A percentile compares a stretch with the other conserved stretches of the same genome.
Evolutionary conservation across 1,284 basidiomycete species (phyloP).

Genomic region (Pseudozyma pruni): DNA sequence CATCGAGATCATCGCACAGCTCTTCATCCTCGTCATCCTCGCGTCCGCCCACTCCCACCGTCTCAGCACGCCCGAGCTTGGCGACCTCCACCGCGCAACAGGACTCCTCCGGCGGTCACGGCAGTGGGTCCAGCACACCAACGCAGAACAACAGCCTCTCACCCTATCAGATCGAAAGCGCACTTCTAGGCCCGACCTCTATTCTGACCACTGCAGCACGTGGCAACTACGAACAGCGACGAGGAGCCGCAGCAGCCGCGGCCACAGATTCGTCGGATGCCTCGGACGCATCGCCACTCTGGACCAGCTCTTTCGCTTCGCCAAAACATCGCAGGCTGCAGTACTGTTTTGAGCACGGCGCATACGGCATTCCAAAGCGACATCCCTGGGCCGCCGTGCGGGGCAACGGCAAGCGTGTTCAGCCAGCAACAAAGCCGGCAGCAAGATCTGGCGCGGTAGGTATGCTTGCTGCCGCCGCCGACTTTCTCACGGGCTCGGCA

Average conservation of each 20-base stretch:
- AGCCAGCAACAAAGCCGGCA: slow-evolving; percentile 22
- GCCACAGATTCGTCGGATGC: slow-evolving; percentile 13
- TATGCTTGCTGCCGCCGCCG: slow-evolving; percentile 62
- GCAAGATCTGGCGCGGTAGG: slow-evolving; percentile 49
- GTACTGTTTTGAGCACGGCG: slow-evolving; percentile 65
- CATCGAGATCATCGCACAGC: slow-evolving; percentile 25
- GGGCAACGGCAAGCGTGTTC: slow-evolving; percentile 56
- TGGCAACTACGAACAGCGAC: slow-evolving; percentile 20
- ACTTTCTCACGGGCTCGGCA: slow-evolving; percentile 50
- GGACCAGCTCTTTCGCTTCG: slow-evolving; percentile 35
- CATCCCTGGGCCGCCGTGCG: slow-evolving; percentile 54
- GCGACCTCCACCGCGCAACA: slow-evolving; percentile 35
- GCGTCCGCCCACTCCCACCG: slow-evolving; percentile 21
- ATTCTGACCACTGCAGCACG: slow-evolving; percentile 24
- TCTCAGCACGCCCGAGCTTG: slow-evolving; percentile 23
- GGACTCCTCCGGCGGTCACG: slow-evolving; percentile 28
- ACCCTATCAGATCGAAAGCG: slow-evolving; percentile 24
- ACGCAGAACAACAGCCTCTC: slow-evolving; percentile 30
- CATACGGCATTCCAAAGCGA: slow-evolving; percentile 70
- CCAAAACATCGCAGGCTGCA: slow-evolving; percentile 34
- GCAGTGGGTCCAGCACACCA: slow-evolving; percentile 38
- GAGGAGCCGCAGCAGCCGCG: slow-evolving; percentile 14
- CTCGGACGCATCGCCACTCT: slow-evolving; percentile 22
- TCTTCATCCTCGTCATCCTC: slow-evolving; percentile 36
- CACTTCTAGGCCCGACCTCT: slow-evolving; percentile 20